Evolutionary conservation across 257 asterid species (phyloP).

Genomic region (Ilex asprella): DNA sequence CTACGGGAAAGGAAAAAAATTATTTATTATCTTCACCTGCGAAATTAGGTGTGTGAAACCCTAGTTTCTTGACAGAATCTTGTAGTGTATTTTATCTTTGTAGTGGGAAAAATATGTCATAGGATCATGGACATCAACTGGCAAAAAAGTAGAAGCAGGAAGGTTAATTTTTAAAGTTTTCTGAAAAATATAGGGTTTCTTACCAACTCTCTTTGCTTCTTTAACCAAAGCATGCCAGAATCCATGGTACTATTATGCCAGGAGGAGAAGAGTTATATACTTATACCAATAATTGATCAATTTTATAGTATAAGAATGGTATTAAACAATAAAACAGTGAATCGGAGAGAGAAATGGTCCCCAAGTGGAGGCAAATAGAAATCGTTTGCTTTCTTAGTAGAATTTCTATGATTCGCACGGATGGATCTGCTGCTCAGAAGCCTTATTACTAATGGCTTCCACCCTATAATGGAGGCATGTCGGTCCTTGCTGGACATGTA

Average conservation of each 20-base stretch:
- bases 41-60: too few species aligned
- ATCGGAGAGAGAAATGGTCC: constrained; percentile 26
- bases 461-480: constrained; percentile 69
- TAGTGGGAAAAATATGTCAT: background rate
- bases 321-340: constrained; percentile 8
- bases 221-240: constrained; percentile 9
- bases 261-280: constrained; percentile 2
- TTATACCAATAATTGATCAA: constrained; percentile 30
- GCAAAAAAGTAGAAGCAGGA: too few species aligned
- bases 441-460: constrained; percentile 8
- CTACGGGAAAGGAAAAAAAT: too few species aligned
- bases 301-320: background rate
- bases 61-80: too few species aligned
- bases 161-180: too few species aligned
- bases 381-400: background rate
- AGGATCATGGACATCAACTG: constrained; percentile 16
- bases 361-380: constrained; percentile 15
- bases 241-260: background rate
- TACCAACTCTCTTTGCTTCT: background rate
- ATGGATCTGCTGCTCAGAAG: constrained; percentile 9
- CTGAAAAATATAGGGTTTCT: too few species aligned
- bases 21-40: too few species aligned
- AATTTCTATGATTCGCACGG: constrained; percentile 4
- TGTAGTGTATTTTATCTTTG: background rate
- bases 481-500: constrained; percentile 58